A percentile compares a stretch with the other conserved stretches of the same genome.
Evolutionary conservation across 371 early-diverging fungal species (phyloP).

Genomic region (Syncephalastrum monosporum): DNA sequence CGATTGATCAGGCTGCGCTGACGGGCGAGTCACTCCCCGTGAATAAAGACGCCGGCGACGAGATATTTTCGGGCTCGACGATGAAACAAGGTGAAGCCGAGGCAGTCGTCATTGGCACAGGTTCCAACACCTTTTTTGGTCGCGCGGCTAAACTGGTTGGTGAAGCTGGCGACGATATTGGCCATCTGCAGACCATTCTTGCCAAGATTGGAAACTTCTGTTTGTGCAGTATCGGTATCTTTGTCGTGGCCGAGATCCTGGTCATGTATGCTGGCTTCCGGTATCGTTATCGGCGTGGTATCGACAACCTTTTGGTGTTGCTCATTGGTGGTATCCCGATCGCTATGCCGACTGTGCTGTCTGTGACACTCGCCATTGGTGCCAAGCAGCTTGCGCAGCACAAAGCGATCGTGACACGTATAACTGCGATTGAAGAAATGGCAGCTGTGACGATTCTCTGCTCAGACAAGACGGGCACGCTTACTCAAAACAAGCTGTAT

Average conservation of each 20-base stretch:
- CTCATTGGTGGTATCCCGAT: conserved; percentile 80
- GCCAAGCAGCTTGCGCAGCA: conserved; percentile 90
- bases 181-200: conserved; percentile 85
- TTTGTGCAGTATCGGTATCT: conserved; percentile 65
- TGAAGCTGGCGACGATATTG: conserved; percentile 75
- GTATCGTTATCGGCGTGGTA: conserved; percentile 64
- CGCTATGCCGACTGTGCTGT: conserved; percentile 83
- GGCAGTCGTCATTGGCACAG: conserved; percentile 85
- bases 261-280: conserved; percentile 80
- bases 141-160: conserved; percentile 83
- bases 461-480: conserved; percentile 96
- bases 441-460: conserved; percentile 93
- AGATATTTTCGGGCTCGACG: conserved; percentile 75
- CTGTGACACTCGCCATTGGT: conserved; percentile 92
- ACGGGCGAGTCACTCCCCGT: conserved; percentile 83
- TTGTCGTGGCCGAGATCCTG: conserved; percentile 76
- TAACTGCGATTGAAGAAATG: conserved; percentile 89
- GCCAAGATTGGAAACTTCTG: conserved; percentile 91
- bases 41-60: conserved; percentile 66
- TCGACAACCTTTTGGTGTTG: conserved; percentile 71
- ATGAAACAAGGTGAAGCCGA: conserved; percentile 92
- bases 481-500: conserved; percentile 90
- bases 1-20: conserved; percentile 78
- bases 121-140: conserved; percentile 86
- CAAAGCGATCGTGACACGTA: conserved; percentile 90